A percentile compares a stretch with the other conserved stretches of the same genome.
Evolutionary conservation across 495 filamentous ascomycete species (phyloP).

Genomic region (Neurospora tetraspora): DNA sequence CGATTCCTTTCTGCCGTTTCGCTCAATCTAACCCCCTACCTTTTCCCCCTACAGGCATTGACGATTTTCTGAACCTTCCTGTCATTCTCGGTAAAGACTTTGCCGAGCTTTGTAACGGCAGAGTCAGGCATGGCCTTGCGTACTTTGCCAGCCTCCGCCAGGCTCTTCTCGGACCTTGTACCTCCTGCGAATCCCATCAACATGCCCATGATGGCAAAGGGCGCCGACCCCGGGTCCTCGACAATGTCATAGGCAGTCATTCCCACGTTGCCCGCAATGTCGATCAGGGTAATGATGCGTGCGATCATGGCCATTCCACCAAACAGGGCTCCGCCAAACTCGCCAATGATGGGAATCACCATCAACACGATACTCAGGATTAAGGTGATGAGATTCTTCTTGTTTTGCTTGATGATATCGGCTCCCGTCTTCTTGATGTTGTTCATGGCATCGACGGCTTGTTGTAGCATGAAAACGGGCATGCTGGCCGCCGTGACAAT

Average conservation of each 20-base stretch:
- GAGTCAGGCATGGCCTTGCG: neutral
- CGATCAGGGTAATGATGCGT: slow-evolving; percentile 3
- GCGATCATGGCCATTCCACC: slow-evolving; percentile 1
- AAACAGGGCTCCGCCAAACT: neutral
- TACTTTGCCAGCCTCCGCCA: neutral
- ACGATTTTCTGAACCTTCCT: neutral
- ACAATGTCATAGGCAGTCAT: slow-evolving; percentile 14
- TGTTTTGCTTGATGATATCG: neutral
- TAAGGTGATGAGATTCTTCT: neutral
- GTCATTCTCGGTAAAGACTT: neutral
- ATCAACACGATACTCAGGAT: slow-evolving; percentile 3
- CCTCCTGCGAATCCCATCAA: slow-evolving; percentile 3
- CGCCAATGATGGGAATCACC: slow-evolving; percentile 4
- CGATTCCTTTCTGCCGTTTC: no score
- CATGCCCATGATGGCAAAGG: slow-evolving; percentile 10
- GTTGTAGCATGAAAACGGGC: neutral
- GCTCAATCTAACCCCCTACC: no score
- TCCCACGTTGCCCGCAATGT: slow-evolving; percentile 6
- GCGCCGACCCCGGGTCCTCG: slow-evolving; percentile 10
- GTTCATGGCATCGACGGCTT: slow-evolving; percentile 3
- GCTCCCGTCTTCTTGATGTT: slow-evolving; percentile 1
- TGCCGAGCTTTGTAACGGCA: neutral
- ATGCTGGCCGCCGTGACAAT: neutral
- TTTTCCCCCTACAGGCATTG: neutral
- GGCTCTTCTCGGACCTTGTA: neutral